Evolutionary conservation across 2,329 filamentous ascomycete genomes (phyloP), one percentile per base, ranked within the genome.

Genomic region (Trichophyton benhamiae): DNA sequence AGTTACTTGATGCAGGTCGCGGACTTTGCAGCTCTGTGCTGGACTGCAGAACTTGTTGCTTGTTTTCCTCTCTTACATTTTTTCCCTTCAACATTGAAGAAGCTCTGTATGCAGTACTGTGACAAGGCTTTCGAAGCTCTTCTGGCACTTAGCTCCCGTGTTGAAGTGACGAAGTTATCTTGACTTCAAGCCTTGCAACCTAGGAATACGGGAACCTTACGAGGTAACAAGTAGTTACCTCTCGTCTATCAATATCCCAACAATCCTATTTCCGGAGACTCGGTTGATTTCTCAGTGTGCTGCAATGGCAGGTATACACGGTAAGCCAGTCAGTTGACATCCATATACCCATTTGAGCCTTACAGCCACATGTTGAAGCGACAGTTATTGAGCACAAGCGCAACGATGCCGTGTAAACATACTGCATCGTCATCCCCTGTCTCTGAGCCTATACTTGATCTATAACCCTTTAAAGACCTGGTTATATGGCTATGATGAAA

Each of bases 321-420:
- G 52, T 55, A 36, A 55, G 52, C n/a, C 52, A 55, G 52, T 11
- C 52, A 38, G 52, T 55, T 55, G 52, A 55, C 30, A 17, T 55
- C 52, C 27, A 55, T 55, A 55, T 55, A 55, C 52, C 52, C 52
- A 9, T 55, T 55, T 36, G 30, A 55, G 52, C 46, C 27, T 17
- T 55, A 36, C 13, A 17, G 13, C 52, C 6, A 30, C 27, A 36
- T 15, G 52, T n/a, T 27, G 27, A 55, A 36, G 27, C 30, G 15
- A 33, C 52, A 9, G 15, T 55, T 27, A n/a, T 33, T 36, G 52
- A 27, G 52, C 15, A 36, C 52, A 55, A 36, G 30, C n/a, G 30
- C 52, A 55, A 36, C 25, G 27, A 55, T 38, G 30, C 9, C 27
- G 27, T 33, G 52, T 55, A 55, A 55, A 55, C 27, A 55, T 15